Base-by-base conservation (phyloP, 1,284 basidiomycete genomes). In the Xerocomus nothofagi region DNA sequence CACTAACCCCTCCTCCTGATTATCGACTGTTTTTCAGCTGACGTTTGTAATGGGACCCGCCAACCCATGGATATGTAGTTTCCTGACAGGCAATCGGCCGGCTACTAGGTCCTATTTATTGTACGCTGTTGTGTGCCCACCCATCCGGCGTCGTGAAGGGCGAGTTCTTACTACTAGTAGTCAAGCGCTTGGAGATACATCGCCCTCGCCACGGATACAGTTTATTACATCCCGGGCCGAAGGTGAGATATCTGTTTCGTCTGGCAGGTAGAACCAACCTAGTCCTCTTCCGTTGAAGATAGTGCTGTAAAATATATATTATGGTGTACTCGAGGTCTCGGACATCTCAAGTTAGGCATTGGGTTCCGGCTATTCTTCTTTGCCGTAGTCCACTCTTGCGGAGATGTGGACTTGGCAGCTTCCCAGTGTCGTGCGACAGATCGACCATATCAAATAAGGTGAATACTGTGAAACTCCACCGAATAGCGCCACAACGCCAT, bases 401-500 rank as follows among this genome's bases (percentile, higher is more conserved):
- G 31, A 9, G 30, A 26, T 23, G 40, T 32, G 26, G n/a, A 24
- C 17, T 15, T 36, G 27, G 6, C 17, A 21, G 32, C 15, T 32
- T n/a, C 32, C 6, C n/a, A 23, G 7, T 29, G 26, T 48, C 51
- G 14, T 43, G 21, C 26, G 37, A 26, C 36, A 17, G 26, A 17
- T 32, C 38, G 20, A 27, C 12, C 21, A 10, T 37, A 10, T 18
- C 21, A 26, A 39, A 2, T 15, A 42, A 32, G 15, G 23, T 21
- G 10, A 26, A 26, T 3, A 26, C 26, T 26, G 26, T 8, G 42
- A 24, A 54, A 26, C 31, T 20, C 18, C 15, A 48, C 33, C 26
- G 10, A 33, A 49, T 23, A n/a, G 37, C 30, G 38, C 50, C 50
- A 47, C 50, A 53, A 54, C 8, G 42, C 20, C 6, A 8, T 11